Conservation (phyloP, 2,329 filamentous ascomycete genomes). For the Sporothrix sp. region DNA sequence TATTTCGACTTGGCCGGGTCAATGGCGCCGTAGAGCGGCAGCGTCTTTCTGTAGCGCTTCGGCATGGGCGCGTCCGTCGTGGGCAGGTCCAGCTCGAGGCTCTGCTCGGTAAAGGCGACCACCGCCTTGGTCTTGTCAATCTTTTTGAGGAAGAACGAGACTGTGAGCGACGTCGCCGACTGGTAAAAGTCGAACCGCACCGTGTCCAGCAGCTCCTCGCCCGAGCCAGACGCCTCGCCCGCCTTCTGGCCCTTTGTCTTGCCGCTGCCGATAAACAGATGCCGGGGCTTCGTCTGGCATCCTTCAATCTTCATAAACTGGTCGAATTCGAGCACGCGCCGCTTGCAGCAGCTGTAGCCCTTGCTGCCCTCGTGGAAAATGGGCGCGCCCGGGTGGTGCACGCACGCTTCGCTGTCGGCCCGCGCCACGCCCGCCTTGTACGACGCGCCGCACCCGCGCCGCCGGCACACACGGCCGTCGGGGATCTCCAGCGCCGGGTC, state of each 20-base stretch:
- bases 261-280: constrained; percentile 76
- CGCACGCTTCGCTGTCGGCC: constrained; percentile 45
- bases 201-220: constrained; percentile 62
- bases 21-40: constrained; percentile 69
- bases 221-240: constrained; percentile 18
- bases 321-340: constrained; percentile 90
- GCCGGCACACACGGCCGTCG: constrained; percentile 64
- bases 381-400: constrained; percentile 80
- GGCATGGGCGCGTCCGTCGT: constrained; percentile 60
- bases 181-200: constrained; percentile 93
- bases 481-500: constrained; percentile 66
- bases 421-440: constrained; percentile 50
- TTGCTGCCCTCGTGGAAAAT: constrained; percentile 98
- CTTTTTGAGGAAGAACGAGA: constrained; percentile 92
- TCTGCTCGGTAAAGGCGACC: constrained; percentile 55
- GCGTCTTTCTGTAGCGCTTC: constrained; percentile 67
- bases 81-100: constrained; percentile 69
- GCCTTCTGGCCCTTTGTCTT: constrained; percentile 44
- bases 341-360: constrained; percentile 95
- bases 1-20: constrained; percentile 64
- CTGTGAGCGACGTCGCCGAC: constrained; percentile 73
- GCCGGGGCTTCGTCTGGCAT: constrained; percentile 69
- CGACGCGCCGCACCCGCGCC: constrained; percentile 59
- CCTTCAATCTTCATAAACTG: constrained; percentile 95
- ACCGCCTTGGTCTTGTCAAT: constrained; percentile 74